Base-by-base conservation (phyloP, 2,329 filamentous ascomycete genomes). In the Sclerotinia trifoliorum region DNA sequence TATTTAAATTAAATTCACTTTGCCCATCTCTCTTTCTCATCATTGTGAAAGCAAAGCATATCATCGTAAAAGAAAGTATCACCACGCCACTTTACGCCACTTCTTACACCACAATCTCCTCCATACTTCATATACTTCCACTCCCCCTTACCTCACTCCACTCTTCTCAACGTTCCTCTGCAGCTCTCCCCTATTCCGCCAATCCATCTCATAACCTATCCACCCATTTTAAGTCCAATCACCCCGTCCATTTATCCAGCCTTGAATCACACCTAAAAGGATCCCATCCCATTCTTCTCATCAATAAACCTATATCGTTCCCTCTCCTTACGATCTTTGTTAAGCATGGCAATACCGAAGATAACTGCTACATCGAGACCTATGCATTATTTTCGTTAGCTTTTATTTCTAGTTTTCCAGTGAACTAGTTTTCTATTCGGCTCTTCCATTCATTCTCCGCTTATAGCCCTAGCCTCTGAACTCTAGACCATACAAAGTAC, bases 251-350 rank as follows among this genome's bases (percentile, higher is more conserved):
- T 29, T 10, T 15, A 60, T 24, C 21, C 3, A 42, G 21, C 51
- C 29, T 13, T 7, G 1, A 32, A 29, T 8, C 26, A n/a, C 49
- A 52, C 54, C 76, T 81, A 85, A 77, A 85, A 85, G 44, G 82
- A 79, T 64, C 83, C 79, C 71, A 81, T 80, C 65, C 88, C 86
- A 71, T 80, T 86, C 86, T 95, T 95, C 83, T 93, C 88, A 76
- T 94, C 91, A 75, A 95, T 94, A 76, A 91, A 85, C 69, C 88
- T 86, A 81, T 93, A 95, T 69, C 92, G 84, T 79, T 91, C 88
- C 75, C 87, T 86, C 81, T 95, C 92, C 80, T 90, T 91, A 76
- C 91, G 88, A 75, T 93, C 89, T 83, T 93, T 94, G 74, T 93
- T 83, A 56, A 95, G 83, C 79, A 92, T 93, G 42, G 90, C 88